Percentiles rank a stretch among this genome's conserved stretches.
Evolutionary conservation across 2,329 filamentous ascomycete species (phyloP).

Genomic region (Fusarium marasasianum): DNA sequence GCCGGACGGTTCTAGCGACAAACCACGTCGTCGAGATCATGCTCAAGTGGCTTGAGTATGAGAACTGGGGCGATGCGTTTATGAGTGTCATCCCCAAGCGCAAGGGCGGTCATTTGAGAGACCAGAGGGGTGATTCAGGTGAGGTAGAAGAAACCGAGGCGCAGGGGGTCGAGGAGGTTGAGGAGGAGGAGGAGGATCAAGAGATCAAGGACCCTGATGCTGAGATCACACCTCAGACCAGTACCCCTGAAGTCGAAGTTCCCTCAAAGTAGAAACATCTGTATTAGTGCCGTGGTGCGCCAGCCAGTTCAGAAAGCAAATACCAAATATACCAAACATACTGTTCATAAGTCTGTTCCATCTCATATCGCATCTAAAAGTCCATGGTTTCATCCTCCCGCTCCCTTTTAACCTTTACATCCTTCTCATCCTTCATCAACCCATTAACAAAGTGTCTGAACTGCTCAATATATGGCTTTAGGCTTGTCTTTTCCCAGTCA

Average conservation of each 20-base stretch:
- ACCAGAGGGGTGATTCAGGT: slow-evolving; percentile 39
- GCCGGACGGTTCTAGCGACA: slow-evolving; percentile 85
- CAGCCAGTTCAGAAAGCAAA: slow-evolving; percentile 27
- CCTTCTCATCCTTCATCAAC: slow-evolving; percentile 80
- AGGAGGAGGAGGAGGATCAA: slow-evolving; percentile 36
- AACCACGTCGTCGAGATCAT: slow-evolving; percentile 99
- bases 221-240: neutral
- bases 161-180: slow-evolving; percentile 43
- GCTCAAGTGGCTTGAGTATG: slow-evolving; percentile 88
- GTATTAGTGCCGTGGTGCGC: slow-evolving; percentile 32
- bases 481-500: slow-evolving; percentile 97
- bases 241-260: slow-evolving; percentile 2
- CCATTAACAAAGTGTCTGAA: slow-evolving; percentile 84
- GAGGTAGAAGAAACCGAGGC: slow-evolving; percentile 37
- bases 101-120: slow-evolving; percentile 79
- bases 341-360: slow-evolving; percentile 19
- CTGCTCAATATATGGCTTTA: slow-evolving; percentile 91
- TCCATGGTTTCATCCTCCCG: slow-evolving; percentile 63
- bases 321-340: slow-evolving; percentile 30
- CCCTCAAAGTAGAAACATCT: slow-evolving; percentile 23
- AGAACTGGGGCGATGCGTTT: slow-evolving; percentile 93
- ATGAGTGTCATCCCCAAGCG: slow-evolving; percentile 87
- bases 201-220: slow-evolving; percentile 40
- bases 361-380: slow-evolving; percentile 51
- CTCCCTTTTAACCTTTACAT: slow-evolving; percentile 64